These are phyloP conservation scores for Boeremia exigua DNA, from an alignment of 2,329 filamentous ascomycete species.

Conservation along the genomic window DNA sequence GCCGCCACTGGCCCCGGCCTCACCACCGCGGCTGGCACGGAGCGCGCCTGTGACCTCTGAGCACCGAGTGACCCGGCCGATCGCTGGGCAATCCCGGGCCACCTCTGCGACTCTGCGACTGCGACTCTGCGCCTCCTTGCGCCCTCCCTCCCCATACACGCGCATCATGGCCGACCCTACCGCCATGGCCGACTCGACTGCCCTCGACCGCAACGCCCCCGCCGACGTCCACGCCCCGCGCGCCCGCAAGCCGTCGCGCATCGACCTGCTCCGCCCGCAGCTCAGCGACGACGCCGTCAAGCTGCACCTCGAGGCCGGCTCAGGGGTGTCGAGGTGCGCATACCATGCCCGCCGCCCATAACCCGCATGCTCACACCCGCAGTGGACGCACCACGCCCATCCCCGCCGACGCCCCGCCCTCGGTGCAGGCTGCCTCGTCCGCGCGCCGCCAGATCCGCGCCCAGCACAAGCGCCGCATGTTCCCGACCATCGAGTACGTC, in stretches of 20 bases:
- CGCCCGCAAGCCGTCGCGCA: slow-evolving; percentile 44
- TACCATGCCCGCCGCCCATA: background rate
- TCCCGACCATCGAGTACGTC: slow-evolving; percentile 91
- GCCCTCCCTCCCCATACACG: slow-evolving; percentile 19
- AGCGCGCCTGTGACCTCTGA: slow-evolving; percentile 22
- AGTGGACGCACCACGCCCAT: slow-evolving; percentile 86
- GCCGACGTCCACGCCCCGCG: slow-evolving; percentile 41
- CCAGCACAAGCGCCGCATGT: slow-evolving; percentile 81
- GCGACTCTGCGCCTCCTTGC: background rate
- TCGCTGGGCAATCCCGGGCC: slow-evolving; percentile 24
- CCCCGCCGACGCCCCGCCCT: slow-evolving; percentile 90
- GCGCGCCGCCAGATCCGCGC: slow-evolving; percentile 84
- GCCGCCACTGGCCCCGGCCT: no score
- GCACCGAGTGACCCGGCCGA: slow-evolving; percentile 27
- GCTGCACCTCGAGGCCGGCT: slow-evolving; percentile 32
- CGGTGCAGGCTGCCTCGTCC: slow-evolving; percentile 81
- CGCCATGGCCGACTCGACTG: slow-evolving; percentile 44
- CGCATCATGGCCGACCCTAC: background rate
- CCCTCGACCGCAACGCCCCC: slow-evolving; percentile 38
- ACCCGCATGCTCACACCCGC: slow-evolving; percentile 22
- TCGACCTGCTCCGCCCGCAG: slow-evolving; percentile 45
- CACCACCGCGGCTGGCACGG: slow-evolving; percentile 21
- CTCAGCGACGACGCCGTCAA: slow-evolving; percentile 40
- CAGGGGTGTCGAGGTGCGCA: slow-evolving; percentile 52
- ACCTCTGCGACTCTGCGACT: background rate